A percentile compares a stretch with the other conserved stretches of the same genome.
These are phyloP conservation scores for Aspergillus costaricaensis DNA, from an alignment of 2,329 filamentous ascomycete genomes.

Conservation along the genomic window DNA sequence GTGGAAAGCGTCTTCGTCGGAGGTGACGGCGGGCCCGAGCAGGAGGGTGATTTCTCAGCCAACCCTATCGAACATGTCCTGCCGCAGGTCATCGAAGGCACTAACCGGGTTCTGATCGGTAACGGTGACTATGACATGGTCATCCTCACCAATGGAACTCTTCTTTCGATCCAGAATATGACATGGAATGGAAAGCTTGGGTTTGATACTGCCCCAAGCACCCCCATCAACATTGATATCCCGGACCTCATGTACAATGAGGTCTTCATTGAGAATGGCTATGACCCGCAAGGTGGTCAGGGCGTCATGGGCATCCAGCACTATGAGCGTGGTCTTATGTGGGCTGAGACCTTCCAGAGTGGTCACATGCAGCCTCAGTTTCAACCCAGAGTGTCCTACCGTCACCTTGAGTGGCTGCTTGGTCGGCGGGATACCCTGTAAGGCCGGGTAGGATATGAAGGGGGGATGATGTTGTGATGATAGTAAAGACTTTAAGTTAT, in stretches of 20 bases:
- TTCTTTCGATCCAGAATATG: constrained; percentile 79
- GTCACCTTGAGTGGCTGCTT: constrained; percentile 57
- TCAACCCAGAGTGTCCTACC: constrained; percentile 66
- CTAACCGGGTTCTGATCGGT: constrained; percentile 71
- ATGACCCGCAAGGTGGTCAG: constrained; percentile 61
- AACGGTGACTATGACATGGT: constrained; percentile 75
- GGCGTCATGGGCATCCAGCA: constrained; percentile 72
- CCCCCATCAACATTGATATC: constrained; percentile 34
- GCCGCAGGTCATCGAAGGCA: constrained; percentile 50
- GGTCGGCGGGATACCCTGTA: constrained; percentile 32
- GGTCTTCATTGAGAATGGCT: constrained; percentile 56
- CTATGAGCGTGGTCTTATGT: constrained; percentile 76
- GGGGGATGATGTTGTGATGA: background rate
- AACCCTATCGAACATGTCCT: constrained; percentile 55
- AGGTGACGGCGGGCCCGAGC: constrained; percentile 36
- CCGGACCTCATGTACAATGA: constrained; percentile 59
- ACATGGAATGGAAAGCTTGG: constrained; percentile 74
- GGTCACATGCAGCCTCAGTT: constrained; percentile 59
- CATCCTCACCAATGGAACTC: constrained; percentile 68
- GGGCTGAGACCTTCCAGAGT: constrained; percentile 49
- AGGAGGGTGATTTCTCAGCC: constrained; percentile 48
- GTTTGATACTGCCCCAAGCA: constrained; percentile 68
- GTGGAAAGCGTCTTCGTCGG: constrained; percentile 48
- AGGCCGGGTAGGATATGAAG: background rate
- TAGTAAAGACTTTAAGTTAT: background rate